Evolutionary conservation across 345 rosid species (phyloP), one percentile per base, ranked within the genome.

Genomic region (Raphanus sativus): DNA sequence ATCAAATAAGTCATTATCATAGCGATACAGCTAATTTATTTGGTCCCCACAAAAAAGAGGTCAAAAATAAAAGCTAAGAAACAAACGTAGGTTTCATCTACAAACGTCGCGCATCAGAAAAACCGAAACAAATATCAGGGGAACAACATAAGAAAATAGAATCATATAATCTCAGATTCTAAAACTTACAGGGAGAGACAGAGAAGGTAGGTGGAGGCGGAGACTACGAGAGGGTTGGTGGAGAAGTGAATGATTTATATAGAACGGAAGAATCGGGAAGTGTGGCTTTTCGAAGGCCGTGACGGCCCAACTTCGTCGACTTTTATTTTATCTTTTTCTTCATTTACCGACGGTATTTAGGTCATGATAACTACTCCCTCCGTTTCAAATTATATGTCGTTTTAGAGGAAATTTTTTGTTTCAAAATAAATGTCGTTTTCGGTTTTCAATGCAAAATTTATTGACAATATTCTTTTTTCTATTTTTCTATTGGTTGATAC

Each of bases 231-330:
- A 65, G 69, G 54, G 69, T 38, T 65, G 54, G 32, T 38, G 69
- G 69, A 65, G 69, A 36, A 10, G 52, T 36, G 30, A 38, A 38
- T 3, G 67, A 63, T n/a, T 16, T 17, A 21, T 34, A 38, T 38
- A 38, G 21, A 32, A 6, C 24, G 66, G 68, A 64, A 62, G 25
- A 15, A 4, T n/a, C 1, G 17, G 13, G 28, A 0, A 38, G 30
- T 21, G 69, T 11, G 69, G 54, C 69, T 38, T 38, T 65, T 65
- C 9, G 54, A 11, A 65, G 69, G 69, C 54, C 69, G 54, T 65
- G 17, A 38, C 69, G 54, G 69, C 69, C 69, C 69, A 65, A 36
- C 30, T 52, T 52, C 8, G 58, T 52, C 58, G 58, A 5, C 58
- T 52, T 15, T n/a, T 52, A 16, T 52, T 52, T 15, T 52, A 3